These are phyloP conservation scores for Jasminum sambac DNA, from an alignment of 257 asterid genomes.

Conservation along the genomic window DNA sequence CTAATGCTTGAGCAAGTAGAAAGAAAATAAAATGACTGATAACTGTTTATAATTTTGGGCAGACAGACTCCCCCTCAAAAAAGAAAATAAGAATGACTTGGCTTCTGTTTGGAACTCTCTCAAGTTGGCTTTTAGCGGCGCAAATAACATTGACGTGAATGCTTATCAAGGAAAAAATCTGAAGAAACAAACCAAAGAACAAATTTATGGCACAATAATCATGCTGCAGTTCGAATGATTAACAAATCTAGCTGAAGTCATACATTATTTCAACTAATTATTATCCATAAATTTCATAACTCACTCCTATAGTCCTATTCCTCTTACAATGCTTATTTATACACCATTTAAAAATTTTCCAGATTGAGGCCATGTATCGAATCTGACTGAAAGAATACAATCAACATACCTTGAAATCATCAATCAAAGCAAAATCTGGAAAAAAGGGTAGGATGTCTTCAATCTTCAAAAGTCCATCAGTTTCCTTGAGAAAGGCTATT, in stretches of 20 bases:
- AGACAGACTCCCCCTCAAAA: background rate
- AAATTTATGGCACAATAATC: background rate
- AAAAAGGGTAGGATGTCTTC: slow-evolving; percentile 97
- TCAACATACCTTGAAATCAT: slow-evolving; percentile 80
- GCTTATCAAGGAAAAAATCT: background rate
- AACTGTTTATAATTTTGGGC: background rate
- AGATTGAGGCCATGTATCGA: too few species aligned
- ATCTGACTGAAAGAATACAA: slow-evolving; percentile 12
- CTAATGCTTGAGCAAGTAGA: background rate
- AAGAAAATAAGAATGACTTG: background rate
- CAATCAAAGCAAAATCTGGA: slow-evolving; percentile 93
- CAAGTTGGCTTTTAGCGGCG: background rate
- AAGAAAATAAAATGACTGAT: background rate
- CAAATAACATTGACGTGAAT: background rate
- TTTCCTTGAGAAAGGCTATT: slow-evolving; percentile 96
- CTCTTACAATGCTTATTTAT: too few species aligned
- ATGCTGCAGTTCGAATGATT: background rate
- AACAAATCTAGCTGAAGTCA: too few species aligned
- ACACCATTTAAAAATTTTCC: too few species aligned
- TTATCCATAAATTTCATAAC: too few species aligned
- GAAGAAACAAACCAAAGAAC: background rate
- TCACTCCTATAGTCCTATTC: too few species aligned
- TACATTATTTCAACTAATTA: too few species aligned
- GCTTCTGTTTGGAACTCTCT: background rate
- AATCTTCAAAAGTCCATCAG: slow-evolving; percentile 92